Base-by-base conservation (phyloP, 441 rosid genomes). In the Rhodomyrtus psidioides region DNA sequence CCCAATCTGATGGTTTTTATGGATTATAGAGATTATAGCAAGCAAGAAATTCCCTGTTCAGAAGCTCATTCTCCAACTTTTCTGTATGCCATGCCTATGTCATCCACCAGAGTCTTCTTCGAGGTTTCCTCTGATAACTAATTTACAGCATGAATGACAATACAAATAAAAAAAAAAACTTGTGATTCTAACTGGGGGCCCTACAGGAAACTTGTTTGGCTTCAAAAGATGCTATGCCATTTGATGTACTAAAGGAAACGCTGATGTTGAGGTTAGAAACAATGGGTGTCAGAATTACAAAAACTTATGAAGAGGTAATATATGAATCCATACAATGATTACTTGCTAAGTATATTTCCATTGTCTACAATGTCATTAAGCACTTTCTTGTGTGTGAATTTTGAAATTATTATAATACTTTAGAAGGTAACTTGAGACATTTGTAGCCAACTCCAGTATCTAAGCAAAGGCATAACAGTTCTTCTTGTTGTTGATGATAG, bases 201-300 rank as follows among this genome's bases (percentile, higher is more conserved):
- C 42, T 90, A 88, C 95, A 95, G 99, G 99, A 97, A 93, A 96
- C 99, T 57, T 97, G 99, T 89, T 90, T 95, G 91, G 99, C 99
- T 83, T 95, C 99, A 44, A 96, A 95, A 93, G 95, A 94, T 89
- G 98, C 93, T 23, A 92, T 96, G 95, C 98, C 97, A 76, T 94
- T 97, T 86, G 98, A 96, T 86, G 87, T 95, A 87, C 89, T 97
- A 53, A 97, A 95, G 90, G 91, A 86, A 90, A 96, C 93, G 90
- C 98, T 97, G 87, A 82, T 91, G 95, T 88, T 93, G 84, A 94
- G 99, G 91, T 89, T 97, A 87, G 93, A 95, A 91, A 93, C 93
- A 51, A 91, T 95, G 90, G 97, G 98, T 83, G 93, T 96, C 87
- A 91, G 92, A 90, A 87, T 97, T 84, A 82, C 92, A 70, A 93